Evolutionary conservation across 169 alveolate species (phyloP).

Genomic region (Plasmodium berghei): DNA sequence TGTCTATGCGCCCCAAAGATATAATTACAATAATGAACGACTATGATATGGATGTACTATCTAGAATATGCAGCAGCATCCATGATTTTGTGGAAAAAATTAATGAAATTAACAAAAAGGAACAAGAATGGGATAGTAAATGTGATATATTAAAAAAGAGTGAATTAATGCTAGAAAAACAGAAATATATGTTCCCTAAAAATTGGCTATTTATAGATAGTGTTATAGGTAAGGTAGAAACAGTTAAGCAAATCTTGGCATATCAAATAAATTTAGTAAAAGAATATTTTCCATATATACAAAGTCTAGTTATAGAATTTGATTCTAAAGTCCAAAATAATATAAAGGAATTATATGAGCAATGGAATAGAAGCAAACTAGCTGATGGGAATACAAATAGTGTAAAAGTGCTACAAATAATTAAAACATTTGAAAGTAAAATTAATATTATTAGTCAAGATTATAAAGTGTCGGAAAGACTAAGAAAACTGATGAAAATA

Average conservation of each 20-base stretch:
- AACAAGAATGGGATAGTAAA: conserved; percentile 89
- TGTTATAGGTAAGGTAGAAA: conserved; percentile 94
- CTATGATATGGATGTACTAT: conserved; percentile 80
- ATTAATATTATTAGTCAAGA: conserved; percentile 35
- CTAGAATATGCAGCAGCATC: conserved; percentile 83
- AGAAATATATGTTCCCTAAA: conserved; percentile 92
- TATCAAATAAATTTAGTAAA: conserved; percentile 73
- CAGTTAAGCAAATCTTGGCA: conserved; percentile 86
- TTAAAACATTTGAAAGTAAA: conserved; percentile 54
- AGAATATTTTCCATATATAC: conserved; percentile 69
- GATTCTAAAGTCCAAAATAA: conserved; percentile 72
- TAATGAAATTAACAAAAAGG: conserved; percentile 90
- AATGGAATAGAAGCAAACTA: conserved; percentile 76
- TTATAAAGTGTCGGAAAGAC: conserved; percentile 52
- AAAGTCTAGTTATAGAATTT: conserved; percentile 56
- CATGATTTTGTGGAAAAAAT: conserved; percentile 92
- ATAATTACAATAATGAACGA: conserved; percentile 81
- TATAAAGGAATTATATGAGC: conserved; percentile 53
- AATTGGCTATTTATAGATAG: conserved; percentile 95
- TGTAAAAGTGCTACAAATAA: conserved; percentile 73
- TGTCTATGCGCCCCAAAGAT: conserved; percentile 81
- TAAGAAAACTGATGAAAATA: conserved; percentile 44
- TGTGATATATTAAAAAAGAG: conserved; percentile 92
- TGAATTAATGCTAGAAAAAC: conserved; percentile 91
- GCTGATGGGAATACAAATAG: conserved; percentile 68